A percentile compares a stretch with the other conserved stretches of the same genome.
Conservation (phyloP, 768 basidiomycete species). For the Basidioascus undulatus region DNA sequence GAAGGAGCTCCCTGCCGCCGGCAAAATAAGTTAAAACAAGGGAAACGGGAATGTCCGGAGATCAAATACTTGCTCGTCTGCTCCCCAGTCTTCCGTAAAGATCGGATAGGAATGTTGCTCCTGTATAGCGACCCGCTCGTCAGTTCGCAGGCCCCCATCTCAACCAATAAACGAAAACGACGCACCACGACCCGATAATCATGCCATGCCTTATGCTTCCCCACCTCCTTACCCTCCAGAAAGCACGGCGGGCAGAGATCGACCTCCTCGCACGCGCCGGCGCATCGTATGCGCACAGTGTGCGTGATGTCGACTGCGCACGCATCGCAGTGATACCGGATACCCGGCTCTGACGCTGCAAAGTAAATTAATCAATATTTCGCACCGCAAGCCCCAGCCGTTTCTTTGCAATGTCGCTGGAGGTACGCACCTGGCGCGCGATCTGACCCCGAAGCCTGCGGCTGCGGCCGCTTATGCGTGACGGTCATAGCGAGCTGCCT, state of each 20-base stretch:
- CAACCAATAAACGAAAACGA: not conserved
- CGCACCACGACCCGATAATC: slow-evolving; percentile 71
- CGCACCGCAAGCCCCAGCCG: too few species aligned
- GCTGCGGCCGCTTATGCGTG: not conserved
- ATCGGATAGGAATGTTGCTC: slow-evolving; percentile 94
- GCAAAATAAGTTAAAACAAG: not conserved
- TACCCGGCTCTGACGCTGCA: not conserved
- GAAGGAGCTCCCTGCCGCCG: slow-evolving; percentile 45
- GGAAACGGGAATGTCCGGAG: not conserved
- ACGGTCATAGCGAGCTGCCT: not conserved
- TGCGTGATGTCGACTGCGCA: slow-evolving; percentile 79
- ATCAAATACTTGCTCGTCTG: slow-evolving; percentile 52
- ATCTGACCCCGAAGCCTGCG: not conserved
- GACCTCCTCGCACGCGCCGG: slow-evolving; percentile 49
- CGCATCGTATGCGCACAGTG: slow-evolving; percentile 90
- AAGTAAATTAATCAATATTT: not conserved
- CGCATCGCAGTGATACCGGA: slow-evolving; percentile 31
- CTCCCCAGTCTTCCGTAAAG: slow-evolving; percentile 85
- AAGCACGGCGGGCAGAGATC: slow-evolving; percentile 88
- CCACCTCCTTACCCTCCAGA: slow-evolving; percentile 72
- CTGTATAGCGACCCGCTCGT: slow-evolving; percentile 21
- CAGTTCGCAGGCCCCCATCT: not conserved
- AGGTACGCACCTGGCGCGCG: not conserved
- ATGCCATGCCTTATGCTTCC: slow-evolving; percentile 60
- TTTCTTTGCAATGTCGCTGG: not conserved